phyloP scores from a whole-genome alignment of 139 green algal species.

The Chlorella vulgaris region DNA sequence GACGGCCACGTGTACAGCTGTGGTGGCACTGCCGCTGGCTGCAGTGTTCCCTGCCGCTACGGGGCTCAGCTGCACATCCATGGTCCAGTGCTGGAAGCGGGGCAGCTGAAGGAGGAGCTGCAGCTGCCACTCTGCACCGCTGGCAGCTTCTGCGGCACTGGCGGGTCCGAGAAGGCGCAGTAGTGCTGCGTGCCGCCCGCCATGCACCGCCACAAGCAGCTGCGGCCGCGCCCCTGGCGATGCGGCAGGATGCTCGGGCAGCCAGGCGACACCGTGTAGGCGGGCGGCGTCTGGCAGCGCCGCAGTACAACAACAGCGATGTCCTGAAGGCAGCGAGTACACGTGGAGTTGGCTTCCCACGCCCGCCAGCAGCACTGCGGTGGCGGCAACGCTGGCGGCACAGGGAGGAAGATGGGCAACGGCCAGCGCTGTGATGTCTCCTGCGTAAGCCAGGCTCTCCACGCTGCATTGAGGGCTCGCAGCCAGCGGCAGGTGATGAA shows the following conservation, averaged over 20 bases:
- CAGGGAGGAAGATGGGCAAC: not conserved
- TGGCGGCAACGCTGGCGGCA: not conserved
- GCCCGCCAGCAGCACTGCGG: constrained; percentile 19
- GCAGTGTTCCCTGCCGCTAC: too few relatives aligned
- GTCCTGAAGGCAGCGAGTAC: constrained; percentile 19
- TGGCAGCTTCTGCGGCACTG: not conserved
- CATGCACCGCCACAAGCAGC: constrained; percentile 39
- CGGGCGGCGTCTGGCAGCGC: constrained; percentile 21
- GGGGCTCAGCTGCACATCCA: constrained; percentile 11
- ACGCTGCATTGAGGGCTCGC: not conserved
- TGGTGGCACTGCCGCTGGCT: not conserved
- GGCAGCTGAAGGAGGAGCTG: not conserved
- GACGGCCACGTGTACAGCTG: not conserved
- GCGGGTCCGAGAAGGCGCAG: not conserved
- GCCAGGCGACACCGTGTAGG: constrained; percentile 32
- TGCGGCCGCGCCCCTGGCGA: not conserved
- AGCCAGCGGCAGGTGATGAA: too few relatives aligned
- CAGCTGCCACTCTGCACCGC: not conserved
- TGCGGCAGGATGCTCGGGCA: not conserved
- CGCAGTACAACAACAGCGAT: not conserved
- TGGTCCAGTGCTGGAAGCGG: constrained; percentile 25
- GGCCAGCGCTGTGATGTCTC: constrained; percentile 22
- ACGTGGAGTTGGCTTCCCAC: constrained; percentile 41
- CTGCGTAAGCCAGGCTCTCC: not conserved
- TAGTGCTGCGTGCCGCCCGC: constrained; percentile 31